Evolutionary conservation across 2,329 filamentous ascomycete genomes (phyloP), one percentile per base, ranked within the genome.

Genomic region (Pleochaeta shiraiana): DNA sequence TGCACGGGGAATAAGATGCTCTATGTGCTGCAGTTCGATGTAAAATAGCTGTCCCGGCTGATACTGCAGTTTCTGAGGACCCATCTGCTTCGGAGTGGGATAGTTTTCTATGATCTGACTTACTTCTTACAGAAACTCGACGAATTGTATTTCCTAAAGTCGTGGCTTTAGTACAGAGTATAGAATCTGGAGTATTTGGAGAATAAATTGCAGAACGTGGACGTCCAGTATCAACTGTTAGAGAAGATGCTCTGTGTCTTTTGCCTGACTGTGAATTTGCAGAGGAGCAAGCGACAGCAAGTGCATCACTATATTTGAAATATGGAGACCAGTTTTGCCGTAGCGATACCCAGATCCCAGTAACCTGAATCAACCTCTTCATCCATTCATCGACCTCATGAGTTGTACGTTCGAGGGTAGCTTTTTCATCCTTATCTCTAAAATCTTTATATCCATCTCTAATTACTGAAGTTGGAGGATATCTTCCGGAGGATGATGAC

Each of bases 311-410:
- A 53, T 73, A 73, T 62, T 71, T 73, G 64, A 73, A 75, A 37
- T 74, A 74, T 24, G 74, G 72, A 11, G 72, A 74, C 72, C 75
- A 77, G 9, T 77, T 77, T 65, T 77, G 73, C 11, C 76, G 75
- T 24, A 81, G 72, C 4, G 77, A 74, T 7, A 82, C 75, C 79
- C 79, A 82, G 55, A 80, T 72, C 2, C 77, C 77, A 2, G 79
- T 81, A 28, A 80, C 74, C 12, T 77, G 73, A 67, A 81, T 81
- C n/a, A 82, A 74, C 16, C 68, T 72, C 67, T 76, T 78, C 65
- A 79, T 74, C 34, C 74, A 72, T 37, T 77, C 74, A 65, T 79
- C 77, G 11, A 81, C 71, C 50, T 68, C 64, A 30, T 73, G 72
- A 1, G 73, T 75, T 6, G 70, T 73, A 28, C 75, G 73, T 45